Evolutionary conservation across 106 monocot species (phyloP).

Genomic region (Amphibolis antarctica): DNA sequence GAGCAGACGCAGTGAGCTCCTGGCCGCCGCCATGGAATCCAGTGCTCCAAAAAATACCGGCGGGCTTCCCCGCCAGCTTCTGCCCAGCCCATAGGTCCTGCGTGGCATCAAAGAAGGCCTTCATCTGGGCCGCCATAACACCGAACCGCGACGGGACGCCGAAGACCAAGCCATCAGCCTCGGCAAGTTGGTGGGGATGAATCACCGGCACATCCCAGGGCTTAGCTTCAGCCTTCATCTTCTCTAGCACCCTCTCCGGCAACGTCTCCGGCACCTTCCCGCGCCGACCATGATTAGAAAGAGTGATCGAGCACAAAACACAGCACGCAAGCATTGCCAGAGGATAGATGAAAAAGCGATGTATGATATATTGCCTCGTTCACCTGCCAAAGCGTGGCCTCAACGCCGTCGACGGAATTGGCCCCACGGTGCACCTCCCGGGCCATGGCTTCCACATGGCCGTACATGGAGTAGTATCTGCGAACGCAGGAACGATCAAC

Average conservation of each 20-base stretch:
- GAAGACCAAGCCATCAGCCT: constrained; percentile 49
- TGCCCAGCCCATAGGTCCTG: constrained; percentile 33
- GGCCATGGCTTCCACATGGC: constrained; percentile 19
- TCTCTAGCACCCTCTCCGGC: constrained; percentile 31
- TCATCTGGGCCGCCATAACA: constrained; percentile 61
- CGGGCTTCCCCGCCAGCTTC: constrained; percentile 47
- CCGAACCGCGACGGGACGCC: constrained; percentile 56
- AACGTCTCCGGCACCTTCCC: constrained; percentile 49
- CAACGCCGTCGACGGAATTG: constrained; percentile 28
- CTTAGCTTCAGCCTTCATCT: constrained; percentile 43
- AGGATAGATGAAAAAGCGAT: background rate
- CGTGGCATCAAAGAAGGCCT: constrained; percentile 55
- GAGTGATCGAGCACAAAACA: background rate
- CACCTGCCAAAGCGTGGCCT: constrained; percentile 29
- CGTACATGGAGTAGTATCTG: constrained; percentile 26
- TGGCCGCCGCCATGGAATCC: constrained; percentile 61
- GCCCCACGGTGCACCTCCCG: constrained; percentile 11
- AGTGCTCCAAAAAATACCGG: constrained; percentile 56
- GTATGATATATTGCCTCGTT: too few relatives aligned
- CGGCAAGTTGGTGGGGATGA: constrained; percentile 21
- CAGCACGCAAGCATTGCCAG: background rate
- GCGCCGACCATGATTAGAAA: background rate
- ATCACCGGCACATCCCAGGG: constrained; percentile 28
- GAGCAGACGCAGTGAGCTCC: constrained; percentile 52
- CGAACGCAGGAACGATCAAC: background rate